phyloP scores from a whole-genome alignment of 129 eudicot genomes.

The Chrysanthemum seticuspe region DNA sequence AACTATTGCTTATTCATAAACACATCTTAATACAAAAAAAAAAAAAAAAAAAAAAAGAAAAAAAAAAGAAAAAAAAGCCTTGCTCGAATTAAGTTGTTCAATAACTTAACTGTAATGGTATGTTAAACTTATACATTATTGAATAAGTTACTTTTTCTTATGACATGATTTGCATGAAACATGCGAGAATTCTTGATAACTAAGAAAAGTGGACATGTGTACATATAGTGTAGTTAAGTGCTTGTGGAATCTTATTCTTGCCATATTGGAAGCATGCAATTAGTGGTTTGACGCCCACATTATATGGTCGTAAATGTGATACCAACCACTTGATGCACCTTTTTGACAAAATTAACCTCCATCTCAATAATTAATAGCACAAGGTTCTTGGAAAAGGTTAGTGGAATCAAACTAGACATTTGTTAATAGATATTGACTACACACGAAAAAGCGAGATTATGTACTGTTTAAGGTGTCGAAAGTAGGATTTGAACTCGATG shows the following conservation, averaged over 20 bases:
- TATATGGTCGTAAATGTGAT: conserved; percentile 10
- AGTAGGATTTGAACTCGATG: too few relatives aligned
- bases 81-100: too few relatives aligned
- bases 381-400: neutral
- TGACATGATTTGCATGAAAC: neutral
- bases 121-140: too few relatives aligned
- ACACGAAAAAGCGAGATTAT: too few relatives aligned
- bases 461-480: too few relatives aligned
- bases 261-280: conserved; percentile 15
- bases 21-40: too few relatives aligned
- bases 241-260: conserved; percentile 18
- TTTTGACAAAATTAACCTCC: conserved; percentile 7
- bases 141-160: neutral
- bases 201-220: conserved; percentile 3
- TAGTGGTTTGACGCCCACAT: conserved; percentile 2
- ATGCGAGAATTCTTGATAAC: neutral
- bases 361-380: neutral
- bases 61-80: too few relatives aligned
- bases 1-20: too few relatives aligned
- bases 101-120: too few relatives aligned
- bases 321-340: neutral
- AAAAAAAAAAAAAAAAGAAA: too few relatives aligned
- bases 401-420: neutral
- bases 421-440: too few relatives aligned
- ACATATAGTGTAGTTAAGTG: conserved; percentile 12